phyloP scores from a whole-genome alignment of 2,329 filamentous ascomycete species.

The Emericellopsis cladophorae region DNA sequence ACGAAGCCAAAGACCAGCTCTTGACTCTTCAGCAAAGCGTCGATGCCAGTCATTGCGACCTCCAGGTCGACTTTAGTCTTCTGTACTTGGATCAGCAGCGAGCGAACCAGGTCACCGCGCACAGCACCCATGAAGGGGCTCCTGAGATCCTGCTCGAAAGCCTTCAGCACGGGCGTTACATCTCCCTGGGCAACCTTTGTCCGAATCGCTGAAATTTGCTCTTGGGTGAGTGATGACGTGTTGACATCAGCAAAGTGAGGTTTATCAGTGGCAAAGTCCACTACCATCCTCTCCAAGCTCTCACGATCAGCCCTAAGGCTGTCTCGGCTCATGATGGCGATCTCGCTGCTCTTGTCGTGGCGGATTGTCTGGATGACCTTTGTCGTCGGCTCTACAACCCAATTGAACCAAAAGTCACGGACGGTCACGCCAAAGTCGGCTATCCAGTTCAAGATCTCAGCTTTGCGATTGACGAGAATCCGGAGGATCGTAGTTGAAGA shows the following conservation, averaged over 20 bases:
- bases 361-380: constrained; percentile 86
- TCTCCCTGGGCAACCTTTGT: constrained; percentile 81
- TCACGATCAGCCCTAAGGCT: constrained; percentile 83
- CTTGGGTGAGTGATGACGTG: constrained; percentile 42
- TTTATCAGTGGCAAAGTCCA: constrained; percentile 85
- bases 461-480: constrained; percentile 60
- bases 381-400: constrained; percentile 76
- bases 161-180: constrained; percentile 78
- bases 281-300: constrained; percentile 93
- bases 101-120: constrained; percentile 75
- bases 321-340: constrained; percentile 91
- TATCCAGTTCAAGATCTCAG: constrained; percentile 71
- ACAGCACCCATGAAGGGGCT: constrained; percentile 73
- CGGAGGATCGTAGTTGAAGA: constrained; percentile 82
- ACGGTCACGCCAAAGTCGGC: constrained; percentile 65
- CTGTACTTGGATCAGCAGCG: constrained; percentile 89
- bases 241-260: constrained; percentile 43
- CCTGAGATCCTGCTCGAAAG: constrained; percentile 81
- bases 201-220: constrained; percentile 62
- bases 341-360: constrained; percentile 83
- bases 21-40: constrained; percentile 87
- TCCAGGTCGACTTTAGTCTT: constrained; percentile 99
- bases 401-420: constrained; percentile 90
- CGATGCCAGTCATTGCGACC: constrained; percentile 89
- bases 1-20: constrained; percentile 98